Evolutionary conservation across 306 rosid genomes (phyloP), one percentile per base, ranked within the genome.

Genomic region (Astragalus membranaceus): DNA sequence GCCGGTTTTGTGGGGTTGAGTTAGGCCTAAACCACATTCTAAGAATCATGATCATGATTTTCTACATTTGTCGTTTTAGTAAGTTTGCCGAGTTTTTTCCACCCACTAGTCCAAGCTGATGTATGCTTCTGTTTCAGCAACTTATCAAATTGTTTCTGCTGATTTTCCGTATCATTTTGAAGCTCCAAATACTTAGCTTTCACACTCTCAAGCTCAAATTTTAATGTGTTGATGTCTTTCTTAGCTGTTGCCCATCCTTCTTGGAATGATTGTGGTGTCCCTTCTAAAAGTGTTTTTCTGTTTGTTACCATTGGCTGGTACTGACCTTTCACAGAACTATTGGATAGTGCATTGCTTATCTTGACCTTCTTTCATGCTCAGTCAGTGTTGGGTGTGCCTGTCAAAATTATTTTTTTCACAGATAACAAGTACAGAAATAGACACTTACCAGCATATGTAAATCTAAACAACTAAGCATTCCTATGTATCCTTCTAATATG

Each of bases 231-330:
- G 4, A 95, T 91, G 84, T 95, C 99, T 67, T 91, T 95, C 62
- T 91, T 95, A 14, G 97, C 97, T 3, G 95, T 44, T 32, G 87
- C 60, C 99, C 99, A 95, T 30, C 99, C 99, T 86, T 91, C 99
- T 79, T 95, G 99, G 89, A 95, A 95, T 7, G 99, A 91, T 43
- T 95, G 96, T 1, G 99, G 99, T 8, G 95, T 95, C 55, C 89
- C 97, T 81, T 91, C 99, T 0, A 95, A 88, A 26, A 95, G 91
- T 5, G 89, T 80, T 79, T 91, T 95, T 54, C 92, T 72, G 80
- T 91, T 95, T 6, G 83, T 70, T 62, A 91, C 48, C 76, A 87
- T 69, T 6, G 95, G 97, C 63, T 91, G 99, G 78, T 75, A 85
- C 10, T 79, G 92, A 69, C 83, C 76, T 59, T 86, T 89, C 55